Percentiles rank a stretch among this genome's conserved stretches.
phyloP scores from a whole-genome alignment of 768 basidiomycete genomes.

The Basidioascus undulatus region DNA sequence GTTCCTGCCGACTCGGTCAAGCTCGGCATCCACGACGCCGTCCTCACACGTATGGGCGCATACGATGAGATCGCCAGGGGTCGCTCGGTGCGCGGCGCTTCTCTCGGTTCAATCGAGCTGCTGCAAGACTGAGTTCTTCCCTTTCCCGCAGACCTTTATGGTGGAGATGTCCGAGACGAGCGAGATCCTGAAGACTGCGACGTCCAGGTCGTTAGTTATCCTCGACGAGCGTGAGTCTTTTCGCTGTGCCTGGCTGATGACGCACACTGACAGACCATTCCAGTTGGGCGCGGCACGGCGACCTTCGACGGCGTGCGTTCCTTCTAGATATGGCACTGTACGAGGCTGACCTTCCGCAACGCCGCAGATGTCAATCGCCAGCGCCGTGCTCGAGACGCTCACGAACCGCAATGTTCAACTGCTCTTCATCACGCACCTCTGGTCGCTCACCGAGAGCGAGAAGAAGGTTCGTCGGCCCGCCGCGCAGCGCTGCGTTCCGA shows the following conservation, averaged over 20 bases:
- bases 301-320: conserved; percentile 53
- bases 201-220: conserved; percentile 55
- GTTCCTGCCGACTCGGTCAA: conserved; percentile 57
- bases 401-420: conserved; percentile 35
- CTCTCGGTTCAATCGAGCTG: not conserved
- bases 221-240: conserved; percentile 32
- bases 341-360: conserved; percentile 1
- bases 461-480: conserved; percentile 6
- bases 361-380: conserved; percentile 61
- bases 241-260: not conserved
- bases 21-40: conserved; percentile 56
- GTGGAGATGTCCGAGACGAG: conserved; percentile 86
- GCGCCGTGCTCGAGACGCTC: conserved; percentile 52
- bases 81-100: conserved; percentile 25
- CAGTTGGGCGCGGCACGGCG: conserved; percentile 63
- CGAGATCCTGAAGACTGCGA: conserved; percentile 58
- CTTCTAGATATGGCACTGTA: not conserved
- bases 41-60: conserved; percentile 46
- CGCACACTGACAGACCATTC: conserved; percentile 18
- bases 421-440: conserved; percentile 89
- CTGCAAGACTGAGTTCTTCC: too few relatives aligned
- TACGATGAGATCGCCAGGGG: conserved; percentile 69
- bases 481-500: not conserved
- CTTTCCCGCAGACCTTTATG: conserved; percentile 32
- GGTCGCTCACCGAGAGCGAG: conserved; percentile 34